phyloP scores from a whole-genome alignment of 2,329 filamentous ascomycete species.

The Periglandula ipomoeae region DNA sequence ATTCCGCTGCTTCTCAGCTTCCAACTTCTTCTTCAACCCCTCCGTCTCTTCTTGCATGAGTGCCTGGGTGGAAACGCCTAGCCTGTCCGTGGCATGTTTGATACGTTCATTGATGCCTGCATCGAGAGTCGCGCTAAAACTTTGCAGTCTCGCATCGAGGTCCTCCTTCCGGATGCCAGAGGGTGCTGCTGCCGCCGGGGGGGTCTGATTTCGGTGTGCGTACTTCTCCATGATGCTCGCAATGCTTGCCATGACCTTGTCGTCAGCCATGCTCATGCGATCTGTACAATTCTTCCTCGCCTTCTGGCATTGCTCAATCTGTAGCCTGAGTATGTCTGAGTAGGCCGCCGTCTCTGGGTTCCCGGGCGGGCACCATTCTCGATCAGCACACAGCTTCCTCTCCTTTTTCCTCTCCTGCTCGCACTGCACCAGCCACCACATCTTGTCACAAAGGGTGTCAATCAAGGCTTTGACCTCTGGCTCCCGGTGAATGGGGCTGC shows the following conservation, averaged over 20 bases:
- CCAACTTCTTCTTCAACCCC: conserved; percentile 4
- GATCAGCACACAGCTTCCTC: conserved; percentile 10
- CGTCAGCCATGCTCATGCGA: conserved; percentile 7
- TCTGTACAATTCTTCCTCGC: conserved; percentile 8
- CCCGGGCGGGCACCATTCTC: conserved; percentile 10
- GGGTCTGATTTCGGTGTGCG: not conserved
- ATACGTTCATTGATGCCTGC: not conserved
- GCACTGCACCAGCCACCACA: conserved; percentile 12
- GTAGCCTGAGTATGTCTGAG: conserved; percentile 11
- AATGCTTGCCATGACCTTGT: conserved; percentile 2
- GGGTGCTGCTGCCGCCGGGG: not conserved
- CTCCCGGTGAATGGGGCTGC: not conserved
- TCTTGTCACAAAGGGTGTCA: conserved; percentile 16
- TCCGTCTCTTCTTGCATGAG: conserved; percentile 5
- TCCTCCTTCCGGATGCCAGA: not conserved
- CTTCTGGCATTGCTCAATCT: conserved; percentile 10
- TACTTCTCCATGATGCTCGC: conserved; percentile 1
- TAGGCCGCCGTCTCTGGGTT: conserved; percentile 16
- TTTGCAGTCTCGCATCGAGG: conserved; percentile 2
- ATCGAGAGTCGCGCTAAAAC: not conserved
- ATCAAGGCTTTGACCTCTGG: conserved; percentile 9
- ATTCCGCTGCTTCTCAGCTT: conserved; percentile 4
- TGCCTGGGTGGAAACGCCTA: not conserved
- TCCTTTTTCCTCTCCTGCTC: conserved; percentile 12
- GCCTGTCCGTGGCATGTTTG: not conserved